Conservation (phyloP, 768 basidiomycete species). For the Lactifluus pinguis region DNA sequence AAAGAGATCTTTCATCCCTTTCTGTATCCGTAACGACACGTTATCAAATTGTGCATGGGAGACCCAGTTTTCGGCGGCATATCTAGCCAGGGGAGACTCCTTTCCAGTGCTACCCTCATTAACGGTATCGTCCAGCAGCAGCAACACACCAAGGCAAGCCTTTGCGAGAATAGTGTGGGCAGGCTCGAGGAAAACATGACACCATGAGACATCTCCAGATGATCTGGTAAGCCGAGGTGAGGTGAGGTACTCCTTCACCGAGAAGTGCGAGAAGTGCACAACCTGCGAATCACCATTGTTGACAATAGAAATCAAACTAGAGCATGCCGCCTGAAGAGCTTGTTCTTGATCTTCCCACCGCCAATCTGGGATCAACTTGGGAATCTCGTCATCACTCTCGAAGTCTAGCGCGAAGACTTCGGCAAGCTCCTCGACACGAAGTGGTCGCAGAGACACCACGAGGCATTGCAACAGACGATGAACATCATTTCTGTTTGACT, state of each 20-base stretch:
- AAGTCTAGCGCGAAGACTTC: not conserved
- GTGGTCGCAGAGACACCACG: not conserved
- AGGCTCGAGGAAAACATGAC: not conserved
- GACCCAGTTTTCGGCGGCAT: not conserved
- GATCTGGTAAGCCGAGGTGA: not conserved
- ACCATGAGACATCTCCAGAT: not conserved
- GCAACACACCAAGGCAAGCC: not conserved
- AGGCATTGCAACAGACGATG: not conserved
- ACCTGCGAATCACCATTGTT: not conserved
- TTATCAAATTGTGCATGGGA: not conserved
- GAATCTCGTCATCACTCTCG: not conserved
- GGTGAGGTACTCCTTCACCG: not conserved
- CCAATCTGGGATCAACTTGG: not conserved
- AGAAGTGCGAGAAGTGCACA: not conserved
- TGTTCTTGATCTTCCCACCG: not conserved
- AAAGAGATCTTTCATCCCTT: not conserved
- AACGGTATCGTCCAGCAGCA: not conserved
- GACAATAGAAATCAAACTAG: not conserved
- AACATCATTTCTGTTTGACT: not conserved
- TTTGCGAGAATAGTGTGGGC: not conserved
- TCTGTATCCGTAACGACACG: not conserved
- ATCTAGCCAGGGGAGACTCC: not conserved
- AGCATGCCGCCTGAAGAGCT: not conserved
- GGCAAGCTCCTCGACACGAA: not conserved
- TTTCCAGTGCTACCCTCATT: not conserved